Percentiles rank a stretch among this genome's conserved stretches.
These are phyloP conservation scores for Gossypioides kirkii DNA, from an alignment of 345 rosid genomes.

Conservation along the genomic window DNA sequence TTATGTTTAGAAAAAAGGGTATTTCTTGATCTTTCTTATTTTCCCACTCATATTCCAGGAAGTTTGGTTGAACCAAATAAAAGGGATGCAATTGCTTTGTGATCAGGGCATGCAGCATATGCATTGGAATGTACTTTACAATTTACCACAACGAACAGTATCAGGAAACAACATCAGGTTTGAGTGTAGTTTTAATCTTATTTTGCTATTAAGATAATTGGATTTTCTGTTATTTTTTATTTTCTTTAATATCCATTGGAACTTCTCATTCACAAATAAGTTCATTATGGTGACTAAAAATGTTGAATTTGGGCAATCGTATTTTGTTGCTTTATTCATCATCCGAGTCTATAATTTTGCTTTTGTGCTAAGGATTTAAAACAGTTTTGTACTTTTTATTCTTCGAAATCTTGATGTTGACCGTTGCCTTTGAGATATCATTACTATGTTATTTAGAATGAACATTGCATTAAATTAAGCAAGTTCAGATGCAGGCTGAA, in stretches of 20 bases:
- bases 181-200: conserved; percentile 6
- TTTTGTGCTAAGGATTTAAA: not conserved
- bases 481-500: not conserved
- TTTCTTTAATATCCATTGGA: not conserved
- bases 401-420: no score
- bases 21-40: conserved; percentile 10
- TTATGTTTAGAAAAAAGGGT: not conserved
- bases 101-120: conserved; percentile 67
- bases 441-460: not conserved
- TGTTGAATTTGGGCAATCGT: not conserved
- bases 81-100: conserved; percentile 70
- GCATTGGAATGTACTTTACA: conserved; percentile 30
- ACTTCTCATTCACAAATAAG: not conserved
- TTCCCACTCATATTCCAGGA: conserved; percentile 49
- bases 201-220: not conserved
- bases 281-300: not conserved
- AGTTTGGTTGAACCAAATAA: conserved; percentile 61
- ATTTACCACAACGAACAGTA: conserved; percentile 37
- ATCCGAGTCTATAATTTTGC: not conserved
- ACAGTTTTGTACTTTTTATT: not conserved
- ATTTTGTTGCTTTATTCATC: not conserved
- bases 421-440: not conserved
- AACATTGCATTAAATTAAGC: not conserved
- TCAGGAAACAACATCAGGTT: conserved; percentile 44
- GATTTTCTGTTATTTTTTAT: not conserved